phyloP scores from a whole-genome alignment of 768 basidiomycete genomes.

The Hericium alpestre region DNA sequence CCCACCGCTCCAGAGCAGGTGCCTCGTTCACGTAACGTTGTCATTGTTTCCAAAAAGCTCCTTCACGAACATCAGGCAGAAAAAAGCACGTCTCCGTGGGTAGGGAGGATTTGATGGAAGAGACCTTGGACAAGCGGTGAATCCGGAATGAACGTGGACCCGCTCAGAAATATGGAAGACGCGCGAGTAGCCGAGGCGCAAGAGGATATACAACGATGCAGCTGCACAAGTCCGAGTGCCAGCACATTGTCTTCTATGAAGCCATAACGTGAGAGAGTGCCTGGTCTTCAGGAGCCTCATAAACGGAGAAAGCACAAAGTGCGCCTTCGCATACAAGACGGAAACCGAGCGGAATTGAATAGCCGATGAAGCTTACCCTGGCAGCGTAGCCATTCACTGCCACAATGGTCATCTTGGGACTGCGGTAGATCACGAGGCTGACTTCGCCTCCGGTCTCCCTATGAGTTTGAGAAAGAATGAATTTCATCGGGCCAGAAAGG shows the following conservation, averaged over 20 bases:
- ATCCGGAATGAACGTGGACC: slow-evolving; percentile 31
- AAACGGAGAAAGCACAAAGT: slow-evolving; percentile 36
- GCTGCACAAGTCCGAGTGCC: slow-evolving; percentile 12
- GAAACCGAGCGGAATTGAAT: slow-evolving; percentile 42
- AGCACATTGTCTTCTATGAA: too few species aligned
- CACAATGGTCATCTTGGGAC: slow-evolving; percentile 45
- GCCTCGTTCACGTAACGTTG: slow-evolving; percentile 41
- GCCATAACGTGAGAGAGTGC: not conserved
- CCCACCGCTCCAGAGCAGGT: slow-evolving; percentile 38
- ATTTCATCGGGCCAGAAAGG: too few species aligned
- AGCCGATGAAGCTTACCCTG: slow-evolving; percentile 37
- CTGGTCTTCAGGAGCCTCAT: slow-evolving; percentile 37
- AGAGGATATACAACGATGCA: slow-evolving; percentile 37
- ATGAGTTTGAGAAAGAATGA: slow-evolving; percentile 23
- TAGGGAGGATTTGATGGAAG: slow-evolving; percentile 37
- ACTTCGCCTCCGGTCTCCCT: slow-evolving; percentile 39
- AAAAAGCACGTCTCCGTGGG: slow-evolving; percentile 41
- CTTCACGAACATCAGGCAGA: slow-evolving; percentile 40
- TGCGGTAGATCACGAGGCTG: slow-evolving; percentile 36
- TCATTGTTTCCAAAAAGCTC: slow-evolving; percentile 41
- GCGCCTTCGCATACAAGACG: slow-evolving; percentile 43
- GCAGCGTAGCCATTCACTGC: slow-evolving; percentile 43
- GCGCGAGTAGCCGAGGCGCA: slow-evolving; percentile 47
- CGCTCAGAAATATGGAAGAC: slow-evolving; percentile 39
- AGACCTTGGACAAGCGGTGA: slow-evolving; percentile 34